Percentiles rank a stretch among this genome's conserved stretches.
Conservation (phyloP, 1,139 yeast species). For the Diutina ranongensis region DNA sequence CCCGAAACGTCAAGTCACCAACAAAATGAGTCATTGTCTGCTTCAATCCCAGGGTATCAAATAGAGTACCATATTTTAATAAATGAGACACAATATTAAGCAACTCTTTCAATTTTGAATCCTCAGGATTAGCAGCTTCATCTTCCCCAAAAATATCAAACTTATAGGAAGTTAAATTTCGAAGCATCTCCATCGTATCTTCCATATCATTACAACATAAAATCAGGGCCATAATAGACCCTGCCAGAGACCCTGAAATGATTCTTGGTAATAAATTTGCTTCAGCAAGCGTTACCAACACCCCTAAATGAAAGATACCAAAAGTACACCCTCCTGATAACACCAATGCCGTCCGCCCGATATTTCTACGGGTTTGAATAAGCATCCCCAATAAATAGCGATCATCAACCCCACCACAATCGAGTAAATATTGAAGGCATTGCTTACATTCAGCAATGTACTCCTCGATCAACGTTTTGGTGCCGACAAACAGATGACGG, state of each 20-base stretch:
- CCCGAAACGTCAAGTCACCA: constrained; percentile 76
- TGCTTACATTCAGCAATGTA: constrained; percentile 68
- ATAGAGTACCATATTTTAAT: constrained; percentile 76
- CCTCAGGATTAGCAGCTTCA: constrained; percentile 26
- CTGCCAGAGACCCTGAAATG: constrained; percentile 94
- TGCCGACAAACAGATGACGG: constrained; percentile 73
- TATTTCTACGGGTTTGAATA: constrained; percentile 79
- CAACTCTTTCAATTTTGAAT: constrained; percentile 27
- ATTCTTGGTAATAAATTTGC: constrained; percentile 72
- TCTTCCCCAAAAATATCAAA: constrained; percentile 51
- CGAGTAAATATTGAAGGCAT: constrained; percentile 41
- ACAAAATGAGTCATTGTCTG: constrained; percentile 65
- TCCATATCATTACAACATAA: constrained; percentile 72
- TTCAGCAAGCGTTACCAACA: constrained; percentile 66
- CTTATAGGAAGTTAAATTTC: constrained; percentile 41
- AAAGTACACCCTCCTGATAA: constrained; percentile 93
- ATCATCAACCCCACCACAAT: constrained; percentile 42
- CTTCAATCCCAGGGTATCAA: constrained; percentile 63
- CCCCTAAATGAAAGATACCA: constrained; percentile 90
- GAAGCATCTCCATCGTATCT: constrained; percentile 50
- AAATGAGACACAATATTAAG: constrained; percentile 36
- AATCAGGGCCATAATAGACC: constrained; percentile 87
- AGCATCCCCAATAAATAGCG: constrained; percentile 63
- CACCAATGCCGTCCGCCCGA: constrained; percentile 88
- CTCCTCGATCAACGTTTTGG: constrained; percentile 72